These are phyloP conservation scores for Wickerhamomyces sp. DNA, from an alignment of 1,139 yeast genomes.

Conservation along the genomic window DNA sequence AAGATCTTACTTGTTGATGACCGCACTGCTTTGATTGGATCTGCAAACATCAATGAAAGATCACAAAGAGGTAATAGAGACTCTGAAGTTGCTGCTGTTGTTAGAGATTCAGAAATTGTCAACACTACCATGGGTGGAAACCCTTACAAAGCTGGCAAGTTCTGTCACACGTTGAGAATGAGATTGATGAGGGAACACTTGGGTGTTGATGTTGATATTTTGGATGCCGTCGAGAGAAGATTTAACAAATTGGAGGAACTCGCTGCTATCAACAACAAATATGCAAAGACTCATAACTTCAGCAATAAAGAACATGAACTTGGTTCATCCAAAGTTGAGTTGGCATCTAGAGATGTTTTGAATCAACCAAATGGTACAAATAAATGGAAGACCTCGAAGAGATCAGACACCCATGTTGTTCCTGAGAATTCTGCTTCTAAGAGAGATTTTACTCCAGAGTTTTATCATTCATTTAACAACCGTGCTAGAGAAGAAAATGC, in stretches of 20 bases:
- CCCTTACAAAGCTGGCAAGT: slow-evolving; percentile 75
- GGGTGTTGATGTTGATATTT: slow-evolving; percentile 85
- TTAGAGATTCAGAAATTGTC: slow-evolving; percentile 77
- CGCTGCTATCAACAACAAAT: slow-evolving; percentile 35
- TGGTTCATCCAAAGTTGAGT: slow-evolving; percentile 66
- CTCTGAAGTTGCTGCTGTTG: slow-evolving; percentile 86
- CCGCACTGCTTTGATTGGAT: slow-evolving; percentile 86
- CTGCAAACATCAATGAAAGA: slow-evolving; percentile 94
- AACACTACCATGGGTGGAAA: slow-evolving; percentile 77
- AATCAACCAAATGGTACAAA: slow-evolving; percentile 38
- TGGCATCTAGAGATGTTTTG: slow-evolving; percentile 65
- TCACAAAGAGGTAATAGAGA: slow-evolving; percentile 93
- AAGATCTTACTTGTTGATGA: slow-evolving; percentile 94
- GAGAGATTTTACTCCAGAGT: slow-evolving; percentile 14
- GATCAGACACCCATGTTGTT: neutral
- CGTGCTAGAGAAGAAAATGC: slow-evolving; percentile 83
- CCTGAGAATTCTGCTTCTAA: slow-evolving; percentile 11
- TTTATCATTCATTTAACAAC: slow-evolving; percentile 73
- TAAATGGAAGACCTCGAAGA: slow-evolving; percentile 36
- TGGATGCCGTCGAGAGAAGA: slow-evolving; percentile 79
- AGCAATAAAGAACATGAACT: slow-evolving; percentile 29
- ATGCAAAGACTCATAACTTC: slow-evolving; percentile 27
- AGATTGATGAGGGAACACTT: slow-evolving; percentile 95
- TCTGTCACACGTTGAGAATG: slow-evolving; percentile 85
- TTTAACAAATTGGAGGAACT: slow-evolving; percentile 54